Evolutionary conservation across 2,329 filamentous ascomycete genomes (phyloP).

Genomic region (Zymoseptoria passerinii): DNA sequence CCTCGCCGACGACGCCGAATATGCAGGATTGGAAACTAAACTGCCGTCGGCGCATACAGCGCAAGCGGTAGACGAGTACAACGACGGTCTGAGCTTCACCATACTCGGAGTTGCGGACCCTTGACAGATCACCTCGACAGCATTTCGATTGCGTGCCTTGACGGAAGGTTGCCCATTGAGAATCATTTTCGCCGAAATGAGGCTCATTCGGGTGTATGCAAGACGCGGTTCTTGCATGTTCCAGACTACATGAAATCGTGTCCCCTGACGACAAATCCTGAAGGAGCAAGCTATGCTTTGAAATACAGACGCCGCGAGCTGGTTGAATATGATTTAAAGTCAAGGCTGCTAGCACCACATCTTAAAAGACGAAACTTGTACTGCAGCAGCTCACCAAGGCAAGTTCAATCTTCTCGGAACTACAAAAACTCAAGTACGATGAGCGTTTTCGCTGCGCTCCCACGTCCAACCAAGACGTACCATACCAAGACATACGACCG

Average conservation of each 20-base stretch:
- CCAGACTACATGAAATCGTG: not conserved
- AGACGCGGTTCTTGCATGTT: not conserved
- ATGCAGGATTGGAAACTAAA: too few relatives aligned
- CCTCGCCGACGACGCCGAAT: too few relatives aligned
- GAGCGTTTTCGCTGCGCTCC: slow-evolving; percentile 6
- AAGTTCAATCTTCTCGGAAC: not conserved
- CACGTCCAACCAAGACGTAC: slow-evolving; percentile 18
- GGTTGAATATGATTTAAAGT: not conserved
- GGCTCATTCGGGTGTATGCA: not conserved
- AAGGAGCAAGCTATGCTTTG: not conserved
- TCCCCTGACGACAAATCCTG: not conserved
- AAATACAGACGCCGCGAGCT: not conserved
- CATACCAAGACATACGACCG: slow-evolving; percentile 17
- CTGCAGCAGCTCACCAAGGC: not conserved
- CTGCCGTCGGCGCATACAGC: too few relatives aligned
- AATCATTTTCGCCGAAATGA: too few relatives aligned
- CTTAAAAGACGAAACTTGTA: not conserved
- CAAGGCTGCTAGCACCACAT: not conserved
- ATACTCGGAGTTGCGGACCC: too few relatives aligned
- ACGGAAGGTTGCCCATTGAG: too few relatives aligned
- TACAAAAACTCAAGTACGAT: not conserved
- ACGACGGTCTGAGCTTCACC: too few relatives aligned
- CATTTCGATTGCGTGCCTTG: too few relatives aligned
- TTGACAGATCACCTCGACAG: too few relatives aligned
- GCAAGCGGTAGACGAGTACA: too few relatives aligned